A percentile compares a stretch with the other conserved stretches of the same genome.
Conservation (phyloP, 108 stramenopile genomes). For the Nitzschia inconspicua region DNA sequence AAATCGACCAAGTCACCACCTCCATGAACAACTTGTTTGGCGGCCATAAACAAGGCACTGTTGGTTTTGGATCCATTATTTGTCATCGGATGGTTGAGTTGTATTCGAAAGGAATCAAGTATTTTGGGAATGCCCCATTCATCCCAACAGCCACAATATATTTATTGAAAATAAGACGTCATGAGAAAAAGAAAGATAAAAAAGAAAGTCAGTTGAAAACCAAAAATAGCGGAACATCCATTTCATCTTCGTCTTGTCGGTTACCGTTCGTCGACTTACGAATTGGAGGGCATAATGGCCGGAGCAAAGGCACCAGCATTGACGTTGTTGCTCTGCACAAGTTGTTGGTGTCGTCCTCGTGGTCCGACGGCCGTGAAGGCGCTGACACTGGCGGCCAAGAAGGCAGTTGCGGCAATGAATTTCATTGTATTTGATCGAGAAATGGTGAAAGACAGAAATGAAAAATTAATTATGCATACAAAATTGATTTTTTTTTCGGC, state of each 20-base stretch:
- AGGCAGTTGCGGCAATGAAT: slow-evolving; percentile 21
- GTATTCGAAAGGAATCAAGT: background rate
- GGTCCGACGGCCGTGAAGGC: slow-evolving; percentile 29
- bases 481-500: too few relatives aligned
- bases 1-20: slow-evolving; percentile 79
- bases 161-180: background rate
- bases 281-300: slow-evolving; percentile 5
- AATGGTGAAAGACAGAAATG: too few relatives aligned
- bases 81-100: background rate
- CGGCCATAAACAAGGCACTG: slow-evolving; percentile 67
- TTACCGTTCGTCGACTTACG: slow-evolving; percentile 12
- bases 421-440: too few relatives aligned
- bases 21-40: slow-evolving; percentile 94
- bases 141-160: background rate
- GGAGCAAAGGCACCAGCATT: background rate
- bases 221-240: too few relatives aligned
- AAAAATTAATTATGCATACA: too few relatives aligned
- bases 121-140: background rate
- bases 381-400: slow-evolving; percentile 21
- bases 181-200: background rate
- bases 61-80: slow-evolving; percentile 29
- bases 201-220: background rate
- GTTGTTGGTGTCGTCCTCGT: too few relatives aligned
- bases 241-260: too few relatives aligned
- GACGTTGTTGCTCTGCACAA: background rate